These are phyloP conservation scores for Stromatinia cepivora DNA, from an alignment of 2,329 filamentous ascomycete genomes.

Conservation along the genomic window DNA sequence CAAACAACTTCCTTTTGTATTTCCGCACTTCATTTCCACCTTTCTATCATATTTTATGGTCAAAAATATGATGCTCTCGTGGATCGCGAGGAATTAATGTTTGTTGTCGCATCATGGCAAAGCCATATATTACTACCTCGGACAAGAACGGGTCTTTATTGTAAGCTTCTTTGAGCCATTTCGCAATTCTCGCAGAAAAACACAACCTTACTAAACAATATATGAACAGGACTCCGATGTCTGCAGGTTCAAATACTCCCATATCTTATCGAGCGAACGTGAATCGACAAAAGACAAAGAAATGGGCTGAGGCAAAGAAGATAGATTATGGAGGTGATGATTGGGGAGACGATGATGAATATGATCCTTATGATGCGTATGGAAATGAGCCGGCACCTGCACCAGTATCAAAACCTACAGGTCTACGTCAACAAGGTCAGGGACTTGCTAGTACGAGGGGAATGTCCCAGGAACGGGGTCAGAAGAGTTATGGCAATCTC, in stretches of 20 bases:
- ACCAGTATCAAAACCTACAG: conserved; percentile 43
- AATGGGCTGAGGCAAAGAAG: conserved; percentile 89
- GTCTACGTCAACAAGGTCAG: conserved; percentile 47
- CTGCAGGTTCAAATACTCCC: conserved; percentile 28
- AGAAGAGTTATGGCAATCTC: conserved; percentile 40
- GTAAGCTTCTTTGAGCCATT: neutral
- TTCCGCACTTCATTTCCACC: neutral
- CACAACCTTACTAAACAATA: conserved; percentile 15
- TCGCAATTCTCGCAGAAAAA: neutral
- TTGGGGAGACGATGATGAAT: conserved; percentile 76
- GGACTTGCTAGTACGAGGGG: conserved; percentile 30
- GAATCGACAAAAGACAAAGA: conserved; percentile 84
- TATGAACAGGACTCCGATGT: conserved; percentile 31
- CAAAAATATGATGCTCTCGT: conserved; percentile 19
- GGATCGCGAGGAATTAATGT: conserved; percentile 22
- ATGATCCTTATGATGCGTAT: conserved; percentile 45
- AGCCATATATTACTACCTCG: conserved; percentile 35
- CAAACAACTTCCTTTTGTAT: neutral
- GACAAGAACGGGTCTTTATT: conserved; percentile 22
- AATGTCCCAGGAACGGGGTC: conserved; percentile 26
- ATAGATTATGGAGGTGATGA: conserved; percentile 90
- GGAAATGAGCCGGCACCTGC: conserved; percentile 40
- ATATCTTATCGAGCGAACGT: conserved; percentile 76
- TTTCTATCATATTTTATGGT: conserved; percentile 8
- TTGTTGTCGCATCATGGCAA: conserved; percentile 36